Percentiles rank a stretch among this genome's conserved stretches.
Evolutionary conservation across 2,329 filamentous ascomycete genomes (phyloP).

Genomic region (Blastomyces silverae): DNA sequence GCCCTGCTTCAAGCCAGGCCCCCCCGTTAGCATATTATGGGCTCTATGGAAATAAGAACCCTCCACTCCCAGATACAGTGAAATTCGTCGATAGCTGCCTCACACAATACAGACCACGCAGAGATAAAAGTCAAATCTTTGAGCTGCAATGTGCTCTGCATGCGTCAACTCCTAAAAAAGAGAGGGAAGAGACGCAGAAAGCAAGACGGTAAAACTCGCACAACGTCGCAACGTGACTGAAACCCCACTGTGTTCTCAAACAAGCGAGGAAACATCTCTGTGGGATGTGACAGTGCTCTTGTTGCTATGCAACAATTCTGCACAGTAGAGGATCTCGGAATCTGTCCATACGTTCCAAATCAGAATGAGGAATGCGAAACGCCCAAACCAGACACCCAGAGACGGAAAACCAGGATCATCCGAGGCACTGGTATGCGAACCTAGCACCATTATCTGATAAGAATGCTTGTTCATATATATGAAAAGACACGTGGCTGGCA

Average conservation of each 20-base stretch:
- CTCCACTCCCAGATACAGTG: background rate
- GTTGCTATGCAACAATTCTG: background rate
- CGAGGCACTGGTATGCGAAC: background rate
- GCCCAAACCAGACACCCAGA: background rate
- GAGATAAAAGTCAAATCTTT: background rate
- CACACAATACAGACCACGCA: background rate
- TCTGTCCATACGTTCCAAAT: background rate
- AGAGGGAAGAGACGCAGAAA: too few species aligned
- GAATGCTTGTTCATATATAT: background rate
- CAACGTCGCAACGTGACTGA: background rate
- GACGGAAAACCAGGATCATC: background rate
- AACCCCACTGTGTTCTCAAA: background rate
- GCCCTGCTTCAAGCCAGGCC: background rate
- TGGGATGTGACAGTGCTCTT: background rate
- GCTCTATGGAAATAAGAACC: background rate
- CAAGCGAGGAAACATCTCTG: background rate
- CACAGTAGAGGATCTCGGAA: background rate
- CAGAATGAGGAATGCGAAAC: background rate
- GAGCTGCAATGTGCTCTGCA: background rate
- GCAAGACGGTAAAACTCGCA: background rate
- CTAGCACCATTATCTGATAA: background rate
- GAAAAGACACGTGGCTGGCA: background rate
- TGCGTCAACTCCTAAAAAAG: background rate
- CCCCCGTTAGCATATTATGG: background rate
- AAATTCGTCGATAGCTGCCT: background rate